Percentiles rank a stretch among this genome's conserved stretches.
These are phyloP conservation scores for Coniosporium tulheliwenetii DNA, from an alignment of 2,329 filamentous ascomycete species.

Conservation along the genomic window DNA sequence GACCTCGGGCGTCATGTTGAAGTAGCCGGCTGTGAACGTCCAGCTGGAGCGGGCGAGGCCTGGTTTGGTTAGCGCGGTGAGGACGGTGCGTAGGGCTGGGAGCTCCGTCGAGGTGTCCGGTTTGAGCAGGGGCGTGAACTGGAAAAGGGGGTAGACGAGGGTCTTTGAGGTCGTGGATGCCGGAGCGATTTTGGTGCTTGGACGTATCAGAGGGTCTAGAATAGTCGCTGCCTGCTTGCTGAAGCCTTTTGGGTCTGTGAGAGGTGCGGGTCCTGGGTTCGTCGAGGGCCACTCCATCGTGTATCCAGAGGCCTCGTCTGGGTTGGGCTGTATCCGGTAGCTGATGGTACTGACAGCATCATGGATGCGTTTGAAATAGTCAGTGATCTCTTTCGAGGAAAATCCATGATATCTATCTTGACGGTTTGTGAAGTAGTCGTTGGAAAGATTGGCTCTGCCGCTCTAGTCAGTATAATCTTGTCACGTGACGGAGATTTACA, in stretches of 20 bases:
- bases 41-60: conserved; percentile 57
- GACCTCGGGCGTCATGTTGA: conserved; percentile 82
- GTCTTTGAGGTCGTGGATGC: conserved; percentile 38
- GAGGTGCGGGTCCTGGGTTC: conserved; percentile 61
- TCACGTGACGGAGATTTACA: neutral
- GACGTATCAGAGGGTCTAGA: conserved; percentile 50
- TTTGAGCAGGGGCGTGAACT: conserved; percentile 71
- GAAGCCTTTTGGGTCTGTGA: conserved; percentile 55
- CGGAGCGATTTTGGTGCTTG: conserved; percentile 7
- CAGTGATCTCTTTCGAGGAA: conserved; percentile 58
- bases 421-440: conserved; percentile 90
- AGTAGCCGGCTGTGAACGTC: conserved; percentile 97
- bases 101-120: conserved; percentile 79
- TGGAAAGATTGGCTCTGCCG: conserved; percentile 64
- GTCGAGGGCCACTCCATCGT: conserved; percentile 55
- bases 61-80: conserved; percentile 49
- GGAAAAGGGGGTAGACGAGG: conserved; percentile 70
- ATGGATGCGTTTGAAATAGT: conserved; percentile 71
- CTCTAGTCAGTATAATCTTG: conserved; percentile 2
- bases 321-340: conserved; percentile 56
- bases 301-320: conserved; percentile 33
- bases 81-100: conserved; percentile 59
- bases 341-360: conserved; percentile 63
- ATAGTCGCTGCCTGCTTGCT: conserved; percentile 51
- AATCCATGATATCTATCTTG: conserved; percentile 93